These are phyloP conservation scores for Peltaster fructicola DNA, from an alignment of 2,329 filamentous ascomycete genomes.

Conservation along the genomic window DNA sequence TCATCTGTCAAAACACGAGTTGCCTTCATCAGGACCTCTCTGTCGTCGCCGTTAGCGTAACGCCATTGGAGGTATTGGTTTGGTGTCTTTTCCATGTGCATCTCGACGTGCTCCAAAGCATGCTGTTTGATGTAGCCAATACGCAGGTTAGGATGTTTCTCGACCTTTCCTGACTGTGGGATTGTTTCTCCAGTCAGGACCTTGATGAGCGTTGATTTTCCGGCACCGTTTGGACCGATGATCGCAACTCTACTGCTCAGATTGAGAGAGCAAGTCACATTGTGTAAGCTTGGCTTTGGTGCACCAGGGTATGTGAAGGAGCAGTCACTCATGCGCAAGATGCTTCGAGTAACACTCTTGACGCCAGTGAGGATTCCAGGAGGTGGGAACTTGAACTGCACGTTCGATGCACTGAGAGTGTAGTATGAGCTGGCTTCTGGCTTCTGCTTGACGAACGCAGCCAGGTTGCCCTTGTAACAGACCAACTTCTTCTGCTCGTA, in stretches of 20 bases:
- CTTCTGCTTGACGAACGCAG: conserved; percentile 69
- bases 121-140: conserved; percentile 99
- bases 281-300: conserved; percentile 67
- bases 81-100: conserved; percentile 97
- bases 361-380: conserved; percentile 88
- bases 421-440: conserved; percentile 98
- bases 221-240: conserved; percentile 92
- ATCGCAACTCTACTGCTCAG: conserved; percentile 89
- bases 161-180: conserved; percentile 67
- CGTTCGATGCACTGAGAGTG: conserved; percentile 70
- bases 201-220: conserved; percentile 97
- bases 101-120: conserved; percentile 95
- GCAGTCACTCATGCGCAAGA: conserved; percentile 85
- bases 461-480: conserved; percentile 67
- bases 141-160: conserved; percentile 96
- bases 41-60: conserved; percentile 90
- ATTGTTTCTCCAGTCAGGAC: conserved; percentile 84
- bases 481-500: conserved; percentile 96
- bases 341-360: conserved; percentile 84
- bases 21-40: conserved; percentile 94
- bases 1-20: conserved; percentile 74
- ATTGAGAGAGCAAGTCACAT: conserved; percentile 74
- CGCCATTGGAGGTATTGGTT: conserved; percentile 99
- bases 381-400: conserved; percentile 95
- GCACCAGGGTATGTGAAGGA: conserved; percentile 88